Evolutionary conservation across 2,329 filamentous ascomycete genomes (phyloP).

Genomic region (Teratosphaeria destructans): DNA sequence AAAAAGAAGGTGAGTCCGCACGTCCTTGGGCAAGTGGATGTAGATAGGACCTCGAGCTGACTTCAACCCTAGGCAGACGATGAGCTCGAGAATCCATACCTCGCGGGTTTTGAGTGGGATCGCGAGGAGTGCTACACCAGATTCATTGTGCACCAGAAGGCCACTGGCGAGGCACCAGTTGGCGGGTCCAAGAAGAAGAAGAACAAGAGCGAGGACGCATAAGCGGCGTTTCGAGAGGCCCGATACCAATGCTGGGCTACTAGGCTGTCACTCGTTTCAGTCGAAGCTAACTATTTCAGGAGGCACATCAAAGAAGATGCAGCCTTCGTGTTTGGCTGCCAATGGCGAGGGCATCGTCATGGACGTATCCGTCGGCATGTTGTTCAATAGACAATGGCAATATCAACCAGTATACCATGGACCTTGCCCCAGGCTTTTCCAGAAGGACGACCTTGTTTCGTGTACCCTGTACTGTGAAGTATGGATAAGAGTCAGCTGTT

Average conservation of each 20-base stretch:
- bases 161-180: slow-evolving; percentile 48
- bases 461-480: neutral
- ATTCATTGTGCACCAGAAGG: slow-evolving; percentile 76
- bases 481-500: neutral
- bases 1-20: slow-evolving; percentile 72
- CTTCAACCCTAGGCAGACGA: slow-evolving; percentile 60
- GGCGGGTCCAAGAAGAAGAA: slow-evolving; percentile 52
- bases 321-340: neutral
- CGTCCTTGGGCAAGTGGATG: neutral
- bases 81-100: slow-evolving; percentile 76
- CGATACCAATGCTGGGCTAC: neutral
- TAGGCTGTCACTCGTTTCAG: slow-evolving; percentile 5
- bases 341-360: neutral
- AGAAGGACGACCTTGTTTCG: no score
- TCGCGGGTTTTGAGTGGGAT: slow-evolving; percentile 94
- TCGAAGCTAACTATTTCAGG: neutral
- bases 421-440: no score
- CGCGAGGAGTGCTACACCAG: slow-evolving; percentile 83
- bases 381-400: neutral
- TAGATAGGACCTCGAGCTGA: neutral
- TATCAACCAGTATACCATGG: neutral
- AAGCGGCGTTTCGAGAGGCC: neutral
- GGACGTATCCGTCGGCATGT: neutral
- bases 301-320: neutral
- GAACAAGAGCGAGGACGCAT: slow-evolving; percentile 24